These are phyloP conservation scores for Pichia terricola DNA, from an alignment of 1,139 yeast genomes.

Conservation along the genomic window DNA sequence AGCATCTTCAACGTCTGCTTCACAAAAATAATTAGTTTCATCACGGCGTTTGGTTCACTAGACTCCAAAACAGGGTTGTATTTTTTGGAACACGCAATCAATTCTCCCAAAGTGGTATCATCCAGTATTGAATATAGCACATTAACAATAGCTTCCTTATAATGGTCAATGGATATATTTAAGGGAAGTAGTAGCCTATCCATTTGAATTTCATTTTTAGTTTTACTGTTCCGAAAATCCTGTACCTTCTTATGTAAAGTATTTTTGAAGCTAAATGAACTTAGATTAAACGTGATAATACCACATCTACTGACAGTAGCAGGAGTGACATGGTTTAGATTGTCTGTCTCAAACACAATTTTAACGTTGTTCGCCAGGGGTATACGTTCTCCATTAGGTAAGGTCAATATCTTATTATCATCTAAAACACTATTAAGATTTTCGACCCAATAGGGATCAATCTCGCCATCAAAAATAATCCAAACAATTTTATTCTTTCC, in stretches of 20 bases:
- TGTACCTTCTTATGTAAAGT: conserved; percentile 1
- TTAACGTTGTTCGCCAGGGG: conserved; percentile 54
- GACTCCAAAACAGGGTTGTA: background rate
- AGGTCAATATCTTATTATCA: conserved; percentile 71
- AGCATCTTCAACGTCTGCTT: conserved; percentile 17
- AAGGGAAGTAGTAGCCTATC: conserved; percentile 7
- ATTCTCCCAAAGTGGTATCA: background rate
- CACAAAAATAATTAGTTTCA: background rate
- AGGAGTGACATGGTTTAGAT: conserved; percentile 60
- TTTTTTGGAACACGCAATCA: background rate
- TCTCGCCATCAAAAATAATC: conserved; percentile 88
- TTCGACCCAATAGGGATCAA: conserved; percentile 94
- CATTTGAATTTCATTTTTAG: conserved; percentile 21
- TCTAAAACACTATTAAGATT: conserved; percentile 84
- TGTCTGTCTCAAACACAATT: conserved; percentile 70
- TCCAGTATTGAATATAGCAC: conserved; percentile 1
- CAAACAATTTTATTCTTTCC: conserved; percentile 51
- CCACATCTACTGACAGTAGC: conserved; percentile 95
- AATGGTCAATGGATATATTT: conserved; percentile 7
- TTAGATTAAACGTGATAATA: conserved; percentile 59
- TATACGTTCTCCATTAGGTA: conserved; percentile 86
- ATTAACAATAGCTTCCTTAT: conserved; percentile 4
- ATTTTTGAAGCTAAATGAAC: too few species aligned
- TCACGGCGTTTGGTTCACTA: background rate
- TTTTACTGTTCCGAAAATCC: conserved; percentile 9